Evolutionary conservation across 1,139 yeast genomes (phyloP).

Genomic region (Debaryomyces nepalensis): DNA sequence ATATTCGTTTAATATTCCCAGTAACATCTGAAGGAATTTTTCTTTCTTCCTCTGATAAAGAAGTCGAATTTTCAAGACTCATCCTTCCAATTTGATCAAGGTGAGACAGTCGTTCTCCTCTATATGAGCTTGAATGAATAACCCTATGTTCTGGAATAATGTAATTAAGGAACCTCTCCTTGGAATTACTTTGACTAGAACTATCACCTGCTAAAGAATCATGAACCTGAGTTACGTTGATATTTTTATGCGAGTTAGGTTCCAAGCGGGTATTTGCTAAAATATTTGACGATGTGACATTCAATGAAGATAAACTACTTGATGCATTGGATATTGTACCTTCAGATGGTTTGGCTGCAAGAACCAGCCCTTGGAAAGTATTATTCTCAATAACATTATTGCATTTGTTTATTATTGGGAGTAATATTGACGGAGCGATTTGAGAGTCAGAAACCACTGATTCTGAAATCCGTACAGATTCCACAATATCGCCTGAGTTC

Average conservation of each 20-base stretch:
- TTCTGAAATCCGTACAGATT: background rate
- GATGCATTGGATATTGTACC: too few species aligned
- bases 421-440: slow-evolving; percentile 8
- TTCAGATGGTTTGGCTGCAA: background rate
- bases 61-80: too few species aligned
- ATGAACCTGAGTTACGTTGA: background rate
- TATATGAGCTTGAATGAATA: background rate
- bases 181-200: background rate
- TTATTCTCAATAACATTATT: background rate
- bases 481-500: background rate
- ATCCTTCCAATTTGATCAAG: too few species aligned
- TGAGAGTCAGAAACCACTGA: slow-evolving; percentile 13
- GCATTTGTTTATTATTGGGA: background rate
- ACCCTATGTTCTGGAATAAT: background rate
- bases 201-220: background rate
- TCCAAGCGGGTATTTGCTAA: background rate
- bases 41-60: too few species aligned
- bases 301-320: too few species aligned
- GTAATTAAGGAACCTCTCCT: background rate
- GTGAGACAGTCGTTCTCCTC: too few species aligned
- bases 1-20: too few species aligned
- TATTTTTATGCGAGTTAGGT: too few species aligned
- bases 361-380: background rate
- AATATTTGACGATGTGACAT: too few species aligned
- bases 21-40: too few species aligned